phyloP scores from a whole-genome alignment of 768 basidiomycete species.

The Pulveroboletus sp. region DNA sequence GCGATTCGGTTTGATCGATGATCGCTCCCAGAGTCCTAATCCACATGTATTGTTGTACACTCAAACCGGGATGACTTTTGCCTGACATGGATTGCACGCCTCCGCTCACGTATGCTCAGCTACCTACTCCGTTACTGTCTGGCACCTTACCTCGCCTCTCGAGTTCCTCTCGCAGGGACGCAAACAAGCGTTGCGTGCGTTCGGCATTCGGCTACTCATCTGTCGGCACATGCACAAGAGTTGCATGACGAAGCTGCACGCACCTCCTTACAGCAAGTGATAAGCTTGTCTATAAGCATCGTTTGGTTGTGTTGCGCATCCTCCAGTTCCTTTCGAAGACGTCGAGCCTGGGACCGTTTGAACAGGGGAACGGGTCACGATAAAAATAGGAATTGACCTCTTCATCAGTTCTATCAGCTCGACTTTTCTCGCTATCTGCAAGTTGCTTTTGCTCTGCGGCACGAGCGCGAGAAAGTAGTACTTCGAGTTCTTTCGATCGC shows the following conservation, averaged over 20 bases:
- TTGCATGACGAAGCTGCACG: conserved; percentile 23
- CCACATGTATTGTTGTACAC: conserved; percentile 8
- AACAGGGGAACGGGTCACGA: conserved; percentile 2
- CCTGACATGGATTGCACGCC: conserved; percentile 14
- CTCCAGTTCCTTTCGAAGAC: conserved; percentile 72
- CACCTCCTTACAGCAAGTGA: conserved; percentile 86
- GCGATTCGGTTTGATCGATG: conserved; percentile 1
- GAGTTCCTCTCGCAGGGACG: conserved; percentile 77
- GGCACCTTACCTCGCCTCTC: conserved; percentile 60
- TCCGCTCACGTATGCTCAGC: conserved; percentile 31
- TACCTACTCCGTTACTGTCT: conserved; percentile 42
- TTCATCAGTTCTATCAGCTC: conserved; percentile 66
- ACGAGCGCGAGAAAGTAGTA: conserved; percentile 79
- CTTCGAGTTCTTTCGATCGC: conserved; percentile 88
- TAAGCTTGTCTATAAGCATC: conserved; percentile 77
- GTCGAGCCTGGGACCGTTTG: conserved; percentile 46
- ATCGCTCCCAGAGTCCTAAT: neutral
- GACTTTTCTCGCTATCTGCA: conserved; percentile 67
- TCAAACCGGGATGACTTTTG: conserved; percentile 11
- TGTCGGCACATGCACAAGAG: conserved; percentile 10
- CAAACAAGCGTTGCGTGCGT: conserved; percentile 75
- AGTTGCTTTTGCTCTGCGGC: conserved; percentile 85
- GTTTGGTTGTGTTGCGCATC: conserved; percentile 77
- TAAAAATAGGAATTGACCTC: conserved; percentile 50
- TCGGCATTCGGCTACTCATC: conserved; percentile 69